Conservation (phyloP, 2,329 filamentous ascomycete species). For the Claviceps fusiformis region DNA sequence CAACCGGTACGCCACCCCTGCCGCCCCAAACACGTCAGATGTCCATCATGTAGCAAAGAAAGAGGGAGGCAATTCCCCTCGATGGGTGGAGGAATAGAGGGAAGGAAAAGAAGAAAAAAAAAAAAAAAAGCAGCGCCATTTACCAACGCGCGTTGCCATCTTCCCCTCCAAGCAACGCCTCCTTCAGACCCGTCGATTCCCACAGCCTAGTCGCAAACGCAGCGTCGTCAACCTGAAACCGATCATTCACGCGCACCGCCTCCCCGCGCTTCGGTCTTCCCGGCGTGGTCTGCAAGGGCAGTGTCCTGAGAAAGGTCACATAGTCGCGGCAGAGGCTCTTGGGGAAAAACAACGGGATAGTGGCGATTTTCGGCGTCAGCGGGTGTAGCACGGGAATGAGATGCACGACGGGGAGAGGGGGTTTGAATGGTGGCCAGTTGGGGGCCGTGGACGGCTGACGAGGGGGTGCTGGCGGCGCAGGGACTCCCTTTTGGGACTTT, state of each 20-base stretch:
- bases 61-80: too few species aligned
- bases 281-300: slow-evolving; percentile 67
- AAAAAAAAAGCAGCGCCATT: slow-evolving; percentile 11
- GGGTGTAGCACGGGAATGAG: slow-evolving; percentile 44
- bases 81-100: too few species aligned
- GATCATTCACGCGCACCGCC: slow-evolving; percentile 76
- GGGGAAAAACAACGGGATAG: slow-evolving; percentile 63
- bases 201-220: slow-evolving; percentile 64
- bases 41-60: background rate
- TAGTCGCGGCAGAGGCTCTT: slow-evolving; percentile 62
- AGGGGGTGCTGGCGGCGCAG: slow-evolving; percentile 4
- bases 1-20: slow-evolving; percentile 79
- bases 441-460: slow-evolving; percentile 12
- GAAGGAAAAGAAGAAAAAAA: background rate
- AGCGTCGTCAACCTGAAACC: slow-evolving; percentile 69
- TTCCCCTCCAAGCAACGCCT: slow-evolving; percentile 31
- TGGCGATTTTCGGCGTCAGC: slow-evolving; percentile 48
- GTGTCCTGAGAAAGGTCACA: slow-evolving; percentile 52
- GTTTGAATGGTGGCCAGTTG: slow-evolving; percentile 60
- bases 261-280: slow-evolving; percentile 66
- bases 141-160: slow-evolving; percentile 32
- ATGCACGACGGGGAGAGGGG: slow-evolving; percentile 50
- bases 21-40: background rate
- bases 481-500: slow-evolving; percentile 12
- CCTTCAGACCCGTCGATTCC: slow-evolving; percentile 60